phyloP scores from a whole-genome alignment of 1,139 yeast species.

The Pichia sp. region DNA sequence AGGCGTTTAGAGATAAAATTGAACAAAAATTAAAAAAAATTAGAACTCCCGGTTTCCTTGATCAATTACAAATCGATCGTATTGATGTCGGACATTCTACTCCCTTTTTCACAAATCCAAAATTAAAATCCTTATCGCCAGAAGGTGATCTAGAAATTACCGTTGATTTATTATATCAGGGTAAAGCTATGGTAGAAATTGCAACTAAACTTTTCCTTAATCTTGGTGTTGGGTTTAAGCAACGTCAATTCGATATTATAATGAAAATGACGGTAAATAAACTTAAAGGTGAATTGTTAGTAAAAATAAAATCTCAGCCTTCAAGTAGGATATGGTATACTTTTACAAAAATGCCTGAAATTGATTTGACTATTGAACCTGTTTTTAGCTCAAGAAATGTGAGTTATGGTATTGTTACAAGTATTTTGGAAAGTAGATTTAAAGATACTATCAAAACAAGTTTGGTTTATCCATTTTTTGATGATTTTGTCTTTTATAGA shows the following conservation, averaged over 20 bases:
- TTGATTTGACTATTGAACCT: constrained; percentile 78
- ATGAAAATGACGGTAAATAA: constrained; percentile 64
- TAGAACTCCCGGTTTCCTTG: constrained; percentile 80
- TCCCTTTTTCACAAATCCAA: constrained; percentile 74
- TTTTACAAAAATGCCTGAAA: constrained; percentile 70
- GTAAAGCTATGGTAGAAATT: constrained; percentile 66
- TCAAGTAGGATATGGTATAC: constrained; percentile 87
- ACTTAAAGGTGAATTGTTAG: constrained; percentile 66
- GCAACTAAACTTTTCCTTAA: constrained; percentile 74
- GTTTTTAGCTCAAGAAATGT: constrained; percentile 78
- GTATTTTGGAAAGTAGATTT: constrained; percentile 69
- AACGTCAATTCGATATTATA: constrained; percentile 70
- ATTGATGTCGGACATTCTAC: constrained; percentile 76
- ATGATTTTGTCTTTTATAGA: constrained; percentile 69
- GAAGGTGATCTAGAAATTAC: constrained; percentile 72
- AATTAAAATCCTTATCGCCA: constrained; percentile 62
- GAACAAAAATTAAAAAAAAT: constrained; percentile 70
- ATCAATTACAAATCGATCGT: constrained; percentile 67
- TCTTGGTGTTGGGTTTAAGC: constrained; percentile 68
- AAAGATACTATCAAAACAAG: constrained; percentile 76
- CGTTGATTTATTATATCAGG: constrained; percentile 60
- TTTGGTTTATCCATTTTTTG: constrained; percentile 81
- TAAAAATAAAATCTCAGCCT: constrained; percentile 82
- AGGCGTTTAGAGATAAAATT: constrained; percentile 51
- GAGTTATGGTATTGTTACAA: constrained; percentile 71